Percentiles rank a stretch among this genome's conserved stretches.
Evolutionary conservation across 257 asterid genomes (phyloP).

Genomic region (Oldenlandia corymbosa): DNA sequence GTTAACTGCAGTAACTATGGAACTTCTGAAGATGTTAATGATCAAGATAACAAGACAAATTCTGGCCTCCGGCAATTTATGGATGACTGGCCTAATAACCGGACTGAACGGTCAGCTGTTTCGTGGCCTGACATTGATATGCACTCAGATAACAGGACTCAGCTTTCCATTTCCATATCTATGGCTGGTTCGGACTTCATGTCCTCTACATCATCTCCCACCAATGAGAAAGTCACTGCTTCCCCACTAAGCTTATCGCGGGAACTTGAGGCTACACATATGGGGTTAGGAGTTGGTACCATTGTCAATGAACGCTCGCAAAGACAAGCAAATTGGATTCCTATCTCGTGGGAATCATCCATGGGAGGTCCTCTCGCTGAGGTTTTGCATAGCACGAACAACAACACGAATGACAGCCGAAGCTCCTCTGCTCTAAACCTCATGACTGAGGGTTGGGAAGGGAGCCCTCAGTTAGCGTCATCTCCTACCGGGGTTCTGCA

Average conservation of each 20-base stretch:
- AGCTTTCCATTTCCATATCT: slow-evolving; percentile 76
- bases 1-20: slow-evolving; percentile 29
- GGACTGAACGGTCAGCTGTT: slow-evolving; percentile 19
- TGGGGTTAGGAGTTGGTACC: slow-evolving; percentile 62
- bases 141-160: slow-evolving; percentile 49
- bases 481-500: slow-evolving; percentile 93
- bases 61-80: slow-evolving; percentile 58
- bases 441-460: slow-evolving; percentile 57
- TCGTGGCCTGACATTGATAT: slow-evolving; percentile 40
- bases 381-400: slow-evolving; percentile 51
- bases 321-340: slow-evolving; percentile 47
- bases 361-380: slow-evolving; percentile 95
- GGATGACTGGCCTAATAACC: slow-evolving; percentile 58
- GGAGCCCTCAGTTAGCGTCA: slow-evolving; percentile 44
- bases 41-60: slow-evolving; percentile 25
- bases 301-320: slow-evolving; percentile 20
- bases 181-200: slow-evolving; percentile 41
- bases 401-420: slow-evolving; percentile 26
- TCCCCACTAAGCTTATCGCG: slow-evolving; percentile 38
- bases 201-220: slow-evolving; percentile 52
- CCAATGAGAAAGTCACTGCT: slow-evolving; percentile 25
- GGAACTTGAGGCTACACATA: slow-evolving; percentile 45
- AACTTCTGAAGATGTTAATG: slow-evolving; percentile 19
- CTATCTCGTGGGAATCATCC: slow-evolving; percentile 70
- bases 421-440: slow-evolving; percentile 43